These are phyloP conservation scores for Kluyveromyces siamensis DNA, from an alignment of 805 yeast species.

Conservation along the genomic window DNA sequence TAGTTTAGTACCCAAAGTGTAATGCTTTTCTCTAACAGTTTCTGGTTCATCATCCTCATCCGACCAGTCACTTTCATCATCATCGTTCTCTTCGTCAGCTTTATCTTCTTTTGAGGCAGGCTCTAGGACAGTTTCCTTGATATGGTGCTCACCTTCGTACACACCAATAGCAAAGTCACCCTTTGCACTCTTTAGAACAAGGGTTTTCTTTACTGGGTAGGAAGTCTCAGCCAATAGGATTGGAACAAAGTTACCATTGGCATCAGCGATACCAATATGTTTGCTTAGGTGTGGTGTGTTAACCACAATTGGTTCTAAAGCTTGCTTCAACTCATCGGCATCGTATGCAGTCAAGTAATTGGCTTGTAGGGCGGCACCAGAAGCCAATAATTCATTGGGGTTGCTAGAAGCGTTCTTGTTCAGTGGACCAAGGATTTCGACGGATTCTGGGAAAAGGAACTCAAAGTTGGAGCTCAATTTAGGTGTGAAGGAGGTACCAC, in stretches of 20 bases:
- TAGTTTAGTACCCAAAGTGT: conserved; percentile 62
- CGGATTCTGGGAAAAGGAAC: conserved; percentile 70
- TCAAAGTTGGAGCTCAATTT: conserved; percentile 73
- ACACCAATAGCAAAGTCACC: conserved; percentile 61
- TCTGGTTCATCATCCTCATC: conserved; percentile 86
- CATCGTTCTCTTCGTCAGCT: conserved; percentile 42
- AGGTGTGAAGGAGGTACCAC: conserved; percentile 91
- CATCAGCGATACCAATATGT: conserved; percentile 77
- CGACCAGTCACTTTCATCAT: conserved; percentile 40
- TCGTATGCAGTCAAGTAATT: conserved; percentile 73
- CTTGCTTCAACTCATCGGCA: conserved; percentile 72
- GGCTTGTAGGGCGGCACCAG: conserved; percentile 97
- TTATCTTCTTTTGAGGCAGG: conserved; percentile 45
- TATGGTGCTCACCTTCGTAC: conserved; percentile 76
- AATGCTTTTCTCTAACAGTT: conserved; percentile 63
- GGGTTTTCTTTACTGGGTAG: conserved; percentile 75
- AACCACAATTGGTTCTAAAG: conserved; percentile 68
- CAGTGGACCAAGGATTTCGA: conserved; percentile 61
- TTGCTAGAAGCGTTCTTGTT: conserved; percentile 67
- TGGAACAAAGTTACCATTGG: conserved; percentile 62
- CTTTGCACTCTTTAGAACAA: conserved; percentile 51
- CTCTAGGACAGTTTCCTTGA: conserved; percentile 76
- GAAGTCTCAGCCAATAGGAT: conserved; percentile 79
- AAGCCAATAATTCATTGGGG: conserved; percentile 83
- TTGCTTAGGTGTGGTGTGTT: conserved; percentile 80